Evolutionary conservation across 2,329 filamentous ascomycete genomes (phyloP), one percentile per base, ranked within the genome.

Genomic region (Xenoacremonium recifei): DNA sequence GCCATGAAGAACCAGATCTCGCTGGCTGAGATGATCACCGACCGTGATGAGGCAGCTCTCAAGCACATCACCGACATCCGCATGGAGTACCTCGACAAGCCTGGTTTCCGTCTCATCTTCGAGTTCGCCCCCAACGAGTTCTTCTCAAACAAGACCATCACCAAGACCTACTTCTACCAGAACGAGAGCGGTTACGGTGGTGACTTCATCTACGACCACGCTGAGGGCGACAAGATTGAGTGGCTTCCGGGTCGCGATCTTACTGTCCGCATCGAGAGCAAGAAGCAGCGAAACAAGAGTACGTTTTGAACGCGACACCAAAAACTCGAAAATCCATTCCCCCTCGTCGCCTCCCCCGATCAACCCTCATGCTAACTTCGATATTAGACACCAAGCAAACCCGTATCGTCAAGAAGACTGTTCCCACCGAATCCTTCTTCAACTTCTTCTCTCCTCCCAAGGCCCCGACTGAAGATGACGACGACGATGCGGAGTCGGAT

Each of bases 271-370:
- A 76, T 97, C 47, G 93, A 99, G 79, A 95, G 89, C 79, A 99
- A 99, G 83, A 99, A 99, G 80, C 93, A 99, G 76, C 83, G 93
- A 53, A 99, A 99, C 76, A 99, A 97, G 83, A 97, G 93, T 99
- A 77, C 74, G 76, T 46, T 17, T 29, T 32, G 7, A 16, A n/a
- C n/a, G n/a, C n/a, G n/a, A n/a, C n/a, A n/a, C n/a, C n/a, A n/a
- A n/a, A n/a, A n/a, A n/a, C n/a, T n/a, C n/a, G n/a, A n/a, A n/a
- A n/a, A n/a, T n/a, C n/a, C n/a, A n/a, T n/a, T n/a, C n/a, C n/a
- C n/a, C n/a, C n/a, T n/a, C n/a, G n/a, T 9, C 13, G 15, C 13
- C 10, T 45, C n/a, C 15, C 29, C 16, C 15, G 4, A 32, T 23
- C 5, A 17, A 21, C 20, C n/a, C 9, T 11, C 19, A 29, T 16